Base-by-base conservation (phyloP, 352 stramenopile genomes). In the Globisporangium paddicum region DNA sequence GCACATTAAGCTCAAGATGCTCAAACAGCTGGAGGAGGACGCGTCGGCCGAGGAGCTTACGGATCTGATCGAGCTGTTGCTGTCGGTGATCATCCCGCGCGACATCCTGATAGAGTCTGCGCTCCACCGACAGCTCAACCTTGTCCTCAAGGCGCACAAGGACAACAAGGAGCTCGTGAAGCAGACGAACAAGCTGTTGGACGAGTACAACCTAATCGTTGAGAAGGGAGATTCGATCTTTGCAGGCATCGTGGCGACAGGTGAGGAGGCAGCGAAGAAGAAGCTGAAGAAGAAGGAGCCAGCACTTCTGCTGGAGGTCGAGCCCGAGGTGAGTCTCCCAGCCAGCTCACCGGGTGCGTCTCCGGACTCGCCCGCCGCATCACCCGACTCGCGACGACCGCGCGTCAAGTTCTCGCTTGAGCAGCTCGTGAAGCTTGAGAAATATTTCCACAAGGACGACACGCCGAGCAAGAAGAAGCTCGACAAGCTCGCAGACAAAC, bases 91-190 rank as follows among this genome's bases (percentile, higher is more conserved):
- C 21, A 89, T 95, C 28, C 82, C 85, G 3, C 73, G 70, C 16
- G 71, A 84, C n/a, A 67, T 90, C n/a, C 50, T 95, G 41, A 69
- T 89, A 25, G 85, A 95, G 37, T 90, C 80, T 8, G 77, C 72
- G 16, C 71, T 95, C 41, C 75, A 89, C 59, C 73, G 74, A 16
- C 85, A 95, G 62, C 62, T 95, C 34, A 78, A 89, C 47, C 71
- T 93, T 30, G 70, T 91, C 35, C 55, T 89, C 23, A 87, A 91
- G 50, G 81, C 82, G 11, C 79, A 93, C 60, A 88, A 91, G 44
- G 82, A 95, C 66, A 91, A 93, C 76, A 91, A 91, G 66, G 85
- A 95, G 54, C 69, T 95, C 41, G 79, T 93, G 28, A 82, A 82
- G 37, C 80, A 91, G 51, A 90, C 85, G 13, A 90, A 81, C 55